Evolutionary conservation across 768 basidiomycete species (phyloP).

Genomic region (Neoboletus brunneissimus): DNA sequence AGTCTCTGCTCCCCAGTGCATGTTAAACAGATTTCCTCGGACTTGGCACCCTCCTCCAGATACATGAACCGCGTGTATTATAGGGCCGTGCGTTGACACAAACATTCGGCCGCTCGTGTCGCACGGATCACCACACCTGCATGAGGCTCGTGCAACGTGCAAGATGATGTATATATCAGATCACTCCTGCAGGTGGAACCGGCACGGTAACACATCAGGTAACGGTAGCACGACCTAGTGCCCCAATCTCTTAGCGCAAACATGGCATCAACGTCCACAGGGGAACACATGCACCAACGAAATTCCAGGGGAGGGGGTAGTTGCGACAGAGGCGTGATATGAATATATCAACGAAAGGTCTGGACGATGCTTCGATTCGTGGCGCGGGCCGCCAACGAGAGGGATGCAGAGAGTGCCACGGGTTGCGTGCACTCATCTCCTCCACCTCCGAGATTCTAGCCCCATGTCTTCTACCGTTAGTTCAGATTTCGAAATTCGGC

Average conservation of each 20-base stretch:
- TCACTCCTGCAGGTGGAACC: not conserved
- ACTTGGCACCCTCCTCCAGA: not conserved
- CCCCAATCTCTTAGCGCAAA: not conserved
- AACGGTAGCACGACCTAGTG: not conserved
- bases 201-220: not conserved
- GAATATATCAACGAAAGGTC: not conserved
- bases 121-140: not conserved
- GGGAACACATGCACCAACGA: not conserved
- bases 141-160: conserved; percentile 7
- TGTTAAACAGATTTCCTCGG: not conserved
- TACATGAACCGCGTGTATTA: not conserved
- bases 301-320: not conserved
- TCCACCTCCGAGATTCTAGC: not conserved
- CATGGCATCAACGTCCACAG: not conserved
- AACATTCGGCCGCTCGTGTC: not conserved
- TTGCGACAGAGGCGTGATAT: not conserved
- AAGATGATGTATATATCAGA: not conserved
- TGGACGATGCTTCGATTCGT: not conserved
- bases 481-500: conserved; percentile 10
- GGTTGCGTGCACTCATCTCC: not conserved
- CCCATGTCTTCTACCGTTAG: not conserved
- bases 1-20: not conserved
- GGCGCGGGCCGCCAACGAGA: not conserved
- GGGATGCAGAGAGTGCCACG: not conserved
- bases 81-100: not conserved